Evolutionary conservation across 1,139 yeast species (phyloP), one percentile per base, ranked within the genome.

Genomic region (Yamadazyma mexicana): DNA sequence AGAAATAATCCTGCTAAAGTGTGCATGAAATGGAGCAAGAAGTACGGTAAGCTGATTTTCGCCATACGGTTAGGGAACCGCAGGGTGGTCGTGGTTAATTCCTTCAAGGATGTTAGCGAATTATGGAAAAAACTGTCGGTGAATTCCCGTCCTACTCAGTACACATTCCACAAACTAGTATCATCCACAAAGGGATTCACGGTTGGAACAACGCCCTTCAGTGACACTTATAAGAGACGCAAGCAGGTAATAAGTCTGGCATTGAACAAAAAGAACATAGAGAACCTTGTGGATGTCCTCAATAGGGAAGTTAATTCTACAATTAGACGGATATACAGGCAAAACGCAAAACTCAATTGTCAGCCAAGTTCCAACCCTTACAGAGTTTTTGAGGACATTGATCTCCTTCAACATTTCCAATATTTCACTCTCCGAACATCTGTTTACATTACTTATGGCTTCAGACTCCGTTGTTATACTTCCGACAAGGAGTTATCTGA

Each of bases 121-220:
- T 59, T 86, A 4, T 84, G 88, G 87, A 54, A 67, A 15, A 71
- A 68, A 25, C 68, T 75, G 47, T 64, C 81, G 28, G 58, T 77
- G 46, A 80, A 79, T 48, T 85, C 94, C 1, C 62, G 95, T 33
- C 94, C 95, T 0, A 58, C 71, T 18, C 67, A 75, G 40, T 77
- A 79, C 56, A 82, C 89, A 0, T 86, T 86, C 60, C 94, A 86
- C 58, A 65, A 71, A 23, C 66, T 85, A 7, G 76, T 85, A 1
- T 81, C 89, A 0, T 61, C 74, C 4, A 72, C 82, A 0, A 83
- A 79, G 41, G 82, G 81, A 1, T 79, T 75, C 46, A 86, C 95
- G 0, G 73, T 86, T 22, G 95, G 95, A 0, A 82, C 94, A 0
- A 83, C 92, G 0, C 94, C 94, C 1, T 78, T 73, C 52, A 77